phyloP scores from a whole-genome alignment of 495 filamentous ascomycete genomes.

The Aspergillus egyptiacus region DNA sequence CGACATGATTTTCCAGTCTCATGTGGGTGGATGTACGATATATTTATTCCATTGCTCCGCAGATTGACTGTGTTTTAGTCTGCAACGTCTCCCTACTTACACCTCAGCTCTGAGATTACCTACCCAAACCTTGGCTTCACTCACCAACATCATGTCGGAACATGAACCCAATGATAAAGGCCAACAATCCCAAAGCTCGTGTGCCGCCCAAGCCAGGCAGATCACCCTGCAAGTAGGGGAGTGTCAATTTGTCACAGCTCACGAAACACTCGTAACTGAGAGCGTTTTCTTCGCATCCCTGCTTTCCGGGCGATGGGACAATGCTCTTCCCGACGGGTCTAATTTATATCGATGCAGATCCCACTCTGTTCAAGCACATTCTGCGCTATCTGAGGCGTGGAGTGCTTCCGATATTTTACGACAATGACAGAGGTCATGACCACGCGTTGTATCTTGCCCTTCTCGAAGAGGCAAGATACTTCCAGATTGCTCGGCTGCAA shows the following conservation, averaged over 20 bases:
- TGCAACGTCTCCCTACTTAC: no score
- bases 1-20: no score
- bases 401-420: slow-evolving; percentile 7
- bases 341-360: slow-evolving; percentile 14
- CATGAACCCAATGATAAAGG: no score
- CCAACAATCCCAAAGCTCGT: no score
- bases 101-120: no score
- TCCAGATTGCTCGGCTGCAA: not conserved
- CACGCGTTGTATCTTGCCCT: not conserved
- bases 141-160: no score
- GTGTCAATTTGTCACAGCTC: slow-evolving; percentile 1
- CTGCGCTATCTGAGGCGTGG: slow-evolving; percentile 9
- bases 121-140: no score
- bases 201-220: no score
- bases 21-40: no score
- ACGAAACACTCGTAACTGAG: not conserved
- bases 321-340: not conserved
- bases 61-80: no score
- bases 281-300: slow-evolving; percentile 10
- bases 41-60: no score
- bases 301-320: slow-evolving; percentile 3
- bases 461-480: slow-evolving; percentile 7
- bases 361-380: slow-evolving; percentile 7
- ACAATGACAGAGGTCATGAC: slow-evolving; percentile 2
- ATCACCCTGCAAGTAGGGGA: slow-evolving; percentile 12